A percentile compares a stretch with the other conserved stretches of the same genome.
phyloP scores from a whole-genome alignment of 1,284 basidiomycete species.

The Fistulina hepatica region DNA sequence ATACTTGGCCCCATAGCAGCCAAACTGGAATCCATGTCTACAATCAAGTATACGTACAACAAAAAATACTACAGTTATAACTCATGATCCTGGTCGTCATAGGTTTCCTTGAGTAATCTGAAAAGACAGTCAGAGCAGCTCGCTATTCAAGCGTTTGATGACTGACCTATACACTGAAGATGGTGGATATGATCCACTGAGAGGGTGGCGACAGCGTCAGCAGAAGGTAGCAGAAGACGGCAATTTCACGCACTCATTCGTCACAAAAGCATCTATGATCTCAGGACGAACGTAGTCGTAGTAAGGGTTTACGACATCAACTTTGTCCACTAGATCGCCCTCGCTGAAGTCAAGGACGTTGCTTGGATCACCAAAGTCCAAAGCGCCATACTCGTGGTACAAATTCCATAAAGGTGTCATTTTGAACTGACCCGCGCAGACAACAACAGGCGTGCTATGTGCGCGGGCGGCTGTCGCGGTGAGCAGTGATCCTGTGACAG shows the following conservation, averaged over 20 bases:
- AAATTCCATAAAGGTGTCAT: conserved; percentile 91
- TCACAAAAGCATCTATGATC: conserved; percentile 88
- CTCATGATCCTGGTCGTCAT: conserved; percentile 84
- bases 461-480: conserved; percentile 84
- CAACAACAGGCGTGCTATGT: conserved; percentile 89
- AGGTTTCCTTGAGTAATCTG: conserved; percentile 81
- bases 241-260: conserved; percentile 72
- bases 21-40: too few relatives aligned
- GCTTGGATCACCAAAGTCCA: conserved; percentile 83
- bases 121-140: conserved; percentile 5
- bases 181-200: conserved; percentile 84
- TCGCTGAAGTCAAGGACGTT: conserved; percentile 76
- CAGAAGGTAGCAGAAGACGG: conserved; percentile 6
- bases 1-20: too few relatives aligned
- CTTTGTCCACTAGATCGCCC: conserved; percentile 66
- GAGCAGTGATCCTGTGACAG: conserved; percentile 75
- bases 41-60: too few relatives aligned
- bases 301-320: conserved; percentile 85
- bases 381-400: conserved; percentile 77
- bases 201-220: conserved; percentile 10
- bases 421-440: conserved; percentile 93
- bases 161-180: conserved; percentile 78
- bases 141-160: background rate
- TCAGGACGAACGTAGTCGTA: conserved; percentile 94
- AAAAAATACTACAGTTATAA: conserved; percentile 33